These are phyloP conservation scores for Knufia petricola DNA, from an alignment of 2,329 filamentous ascomycete genomes.

Conservation along the genomic window DNA sequence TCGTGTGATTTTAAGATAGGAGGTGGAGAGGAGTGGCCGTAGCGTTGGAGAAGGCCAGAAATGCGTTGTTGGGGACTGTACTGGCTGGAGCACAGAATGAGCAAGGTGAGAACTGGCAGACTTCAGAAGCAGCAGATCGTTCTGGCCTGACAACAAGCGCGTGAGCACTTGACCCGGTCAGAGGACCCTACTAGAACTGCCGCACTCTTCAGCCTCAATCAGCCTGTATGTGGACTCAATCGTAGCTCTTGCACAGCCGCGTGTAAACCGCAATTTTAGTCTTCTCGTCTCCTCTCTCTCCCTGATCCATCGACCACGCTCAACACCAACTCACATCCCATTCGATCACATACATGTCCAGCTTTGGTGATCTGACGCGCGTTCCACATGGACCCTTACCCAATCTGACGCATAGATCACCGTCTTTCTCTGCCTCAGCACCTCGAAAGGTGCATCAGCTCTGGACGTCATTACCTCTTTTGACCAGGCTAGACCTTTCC, in stretches of 20 bases:
- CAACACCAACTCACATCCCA: slow-evolving; percentile 45
- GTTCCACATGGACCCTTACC: slow-evolving; percentile 31
- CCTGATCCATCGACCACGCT: slow-evolving; percentile 27
- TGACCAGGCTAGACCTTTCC: slow-evolving; percentile 30
- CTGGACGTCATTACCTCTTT: slow-evolving; percentile 40
- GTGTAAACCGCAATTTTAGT: neutral
- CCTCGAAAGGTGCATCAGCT: slow-evolving; percentile 22
- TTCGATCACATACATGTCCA: slow-evolving; percentile 53
- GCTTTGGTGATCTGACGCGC: slow-evolving; percentile 46
- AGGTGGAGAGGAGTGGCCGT: slow-evolving; percentile 33
- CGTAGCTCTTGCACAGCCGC: slow-evolving; percentile 15
- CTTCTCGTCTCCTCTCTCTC: slow-evolving; percentile 43
- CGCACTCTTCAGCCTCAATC: slow-evolving; percentile 12
- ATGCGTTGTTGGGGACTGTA: neutral
- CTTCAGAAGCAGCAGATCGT: slow-evolving; percentile 9
- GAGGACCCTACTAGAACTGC: slow-evolving; percentile 13
- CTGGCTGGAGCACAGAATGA: slow-evolving; percentile 20
- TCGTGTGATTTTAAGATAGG: slow-evolving; percentile 24
- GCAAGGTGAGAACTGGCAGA: slow-evolving; percentile 17
- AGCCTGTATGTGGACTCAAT: slow-evolving; percentile 14
- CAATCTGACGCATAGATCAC: slow-evolving; percentile 34
- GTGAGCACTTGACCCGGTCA: slow-evolving; percentile 20
- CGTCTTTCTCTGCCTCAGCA: slow-evolving; percentile 33
- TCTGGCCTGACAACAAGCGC: slow-evolving; percentile 21
- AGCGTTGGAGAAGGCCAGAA: slow-evolving; percentile 23